Base-by-base conservation (phyloP, 2,329 filamentous ascomycete species). In the Scedosporium minutisporum region DNA sequence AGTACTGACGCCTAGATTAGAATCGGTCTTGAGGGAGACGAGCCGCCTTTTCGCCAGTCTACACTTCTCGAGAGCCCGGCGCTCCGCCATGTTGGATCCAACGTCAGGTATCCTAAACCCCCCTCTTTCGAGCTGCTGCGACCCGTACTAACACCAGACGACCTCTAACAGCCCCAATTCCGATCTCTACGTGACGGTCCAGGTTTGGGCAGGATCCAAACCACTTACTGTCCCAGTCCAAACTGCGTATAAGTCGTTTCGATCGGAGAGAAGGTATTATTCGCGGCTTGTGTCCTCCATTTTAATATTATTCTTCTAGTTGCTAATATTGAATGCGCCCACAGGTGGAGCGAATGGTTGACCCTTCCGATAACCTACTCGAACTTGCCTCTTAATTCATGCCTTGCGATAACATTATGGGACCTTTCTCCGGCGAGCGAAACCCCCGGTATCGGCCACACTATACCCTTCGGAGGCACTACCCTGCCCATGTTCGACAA, bases 191-290 rank as follows among this genome's bases (percentile, higher is more conserved):
- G 87, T 96, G 58, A 97, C 93, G 0, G 89, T 88, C 7, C 95
- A 97, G 74, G 83, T 97, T 69, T 99, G 93, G 89, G 91, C 93
- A 12, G 92, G 96, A 69, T 97, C 93, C 29, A 99, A 99, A 73
- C 92, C 93, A 42, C 78, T 99, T 67, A 96, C 93, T 0, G 90
- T 97, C 1, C 90, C 92, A 0, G 84, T 96, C 10, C 93, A 97
- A 74, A 99, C 95, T 2, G 84, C 91, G 25, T 97, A 97, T 77
- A 96, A 92, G 71, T 79, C 91, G 6, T 97, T 99, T 72, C 91
- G 92, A 71, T 83, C 83, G 42, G 86, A 88, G 70, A 78, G 87
- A 76, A 84, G 79, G 80, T 87, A 67, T 44, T 14, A 23, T 48
- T 9, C 5, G 58, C 25, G 46, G n/a, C n/a, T 38, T 23, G 27